Evolutionary conservation across 176 grass and related monocot genomes (phyloP), one percentile per base, ranked within the genome.

Genomic region (Neostapfia colusana): DNA sequence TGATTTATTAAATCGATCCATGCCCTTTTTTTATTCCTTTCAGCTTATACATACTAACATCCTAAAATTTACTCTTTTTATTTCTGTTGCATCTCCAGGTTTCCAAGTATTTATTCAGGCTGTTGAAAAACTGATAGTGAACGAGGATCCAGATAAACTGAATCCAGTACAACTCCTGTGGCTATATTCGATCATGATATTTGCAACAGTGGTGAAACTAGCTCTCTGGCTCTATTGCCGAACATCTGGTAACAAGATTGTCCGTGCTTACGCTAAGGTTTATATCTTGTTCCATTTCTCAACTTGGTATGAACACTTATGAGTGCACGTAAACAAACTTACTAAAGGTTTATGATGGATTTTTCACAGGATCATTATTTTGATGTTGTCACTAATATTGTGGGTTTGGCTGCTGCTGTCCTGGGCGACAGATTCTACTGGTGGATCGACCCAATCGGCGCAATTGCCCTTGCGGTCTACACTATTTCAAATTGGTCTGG

Each of bases 401-500:
- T 97, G 50, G 90, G 94, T 63, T 87, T 97, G 84, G 83, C 88
- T 85, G 94, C 94, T 79, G 94, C 94, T 75, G 91, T 85, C 60
- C 85, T 93, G 42, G 94, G 90, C n/a, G 90, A 97, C 73, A 89
- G 70, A 43, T 97, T 87, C 53, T 93, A 93, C 81, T 93, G 91
- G 94, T 97, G 94, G 94, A 97, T 93, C 15, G 94, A 93, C 58
- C 94, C 90, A 73, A 21, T 74, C 61, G 94, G 94, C 24, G 94
- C 94, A 64, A 97, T 97, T 66, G 14, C 80, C 69, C 90, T 97
- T 81, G 94, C 91, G 55, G 86, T 97, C 17, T 97, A 97, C 73
- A 97, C 94, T 17, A 93, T 97, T 77, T 35, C 81, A 75, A 97
- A 97, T 65, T 93, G 94, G 94, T 97, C 94, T 17, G 94, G 91